Conservation (phyloP, 176 grass and related monocot genomes). For the Hyparrhenia diplandra region DNA sequence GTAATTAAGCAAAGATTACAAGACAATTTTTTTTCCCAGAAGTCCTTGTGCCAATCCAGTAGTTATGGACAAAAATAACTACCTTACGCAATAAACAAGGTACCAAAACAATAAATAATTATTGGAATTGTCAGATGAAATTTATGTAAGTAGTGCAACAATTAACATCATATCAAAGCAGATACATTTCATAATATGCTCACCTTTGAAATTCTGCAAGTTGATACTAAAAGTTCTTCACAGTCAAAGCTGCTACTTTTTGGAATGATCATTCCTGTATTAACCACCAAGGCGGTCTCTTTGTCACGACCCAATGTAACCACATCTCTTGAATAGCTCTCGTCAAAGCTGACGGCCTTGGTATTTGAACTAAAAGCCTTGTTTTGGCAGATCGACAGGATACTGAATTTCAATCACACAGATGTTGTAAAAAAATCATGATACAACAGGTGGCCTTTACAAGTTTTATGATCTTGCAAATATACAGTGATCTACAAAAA, state of each 20-base stretch:
- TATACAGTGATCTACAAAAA: not conserved
- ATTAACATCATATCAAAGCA: not conserved
- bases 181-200: not conserved
- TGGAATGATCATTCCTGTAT: slow-evolving; percentile 4
- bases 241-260: not conserved
- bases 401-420: not conserved
- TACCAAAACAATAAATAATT: too few relatives aligned
- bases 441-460: not conserved
- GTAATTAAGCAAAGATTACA: too few relatives aligned
- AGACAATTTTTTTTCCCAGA: too few relatives aligned
- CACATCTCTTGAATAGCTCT: not conserved
- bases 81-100: too few relatives aligned
- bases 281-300: not conserved
- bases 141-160: too few relatives aligned
- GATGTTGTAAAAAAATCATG: not conserved
- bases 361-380: slow-evolving; percentile 3
- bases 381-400: not conserved
- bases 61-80: too few relatives aligned
- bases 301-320: slow-evolving; percentile 1
- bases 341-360: not conserved
- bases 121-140: too few relatives aligned
- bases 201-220: slow-evolving; percentile 4
- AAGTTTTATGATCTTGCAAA: not conserved
- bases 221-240: slow-evolving; percentile 9
- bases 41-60: too few relatives aligned